Evolutionary conservation across 331 rosid genomes (phyloP).

Genomic region (Acacia pycnantha): DNA sequence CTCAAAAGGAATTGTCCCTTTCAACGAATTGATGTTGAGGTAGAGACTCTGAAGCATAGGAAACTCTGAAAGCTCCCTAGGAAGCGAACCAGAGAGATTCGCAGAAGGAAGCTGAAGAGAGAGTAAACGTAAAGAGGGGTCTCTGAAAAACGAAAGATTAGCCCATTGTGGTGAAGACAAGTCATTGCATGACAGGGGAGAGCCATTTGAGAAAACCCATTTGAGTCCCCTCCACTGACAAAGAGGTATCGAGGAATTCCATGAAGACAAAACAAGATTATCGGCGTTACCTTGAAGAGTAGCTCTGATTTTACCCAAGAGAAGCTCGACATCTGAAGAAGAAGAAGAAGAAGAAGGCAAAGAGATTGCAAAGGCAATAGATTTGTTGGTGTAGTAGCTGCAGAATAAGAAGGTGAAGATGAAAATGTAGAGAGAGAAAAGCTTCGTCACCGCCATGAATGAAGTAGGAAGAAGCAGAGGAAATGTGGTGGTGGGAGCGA

Average conservation of each 20-base stretch:
- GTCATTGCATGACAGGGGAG: constrained; percentile 62
- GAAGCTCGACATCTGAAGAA: constrained; percentile 66
- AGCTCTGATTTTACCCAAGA: constrained; percentile 65
- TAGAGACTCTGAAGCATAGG: constrained; percentile 81
- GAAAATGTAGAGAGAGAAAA: constrained; percentile 44
- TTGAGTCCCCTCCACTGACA: constrained; percentile 99
- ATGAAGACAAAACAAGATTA: constrained; percentile 76
- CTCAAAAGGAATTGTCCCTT: constrained; percentile 78
- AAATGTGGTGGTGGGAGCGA: constrained; percentile 13
- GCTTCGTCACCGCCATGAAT: constrained; percentile 55
- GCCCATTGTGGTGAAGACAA: constrained; percentile 80
- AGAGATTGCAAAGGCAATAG: constrained; percentile 20
- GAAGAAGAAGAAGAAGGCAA: constrained; percentile 34
- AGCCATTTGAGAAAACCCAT: constrained; percentile 74
- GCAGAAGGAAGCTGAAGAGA: constrained; percentile 96
- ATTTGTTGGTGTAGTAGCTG: constrained; percentile 2
- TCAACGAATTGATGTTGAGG: constrained; percentile 70
- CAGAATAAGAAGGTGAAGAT: constrained; percentile 31
- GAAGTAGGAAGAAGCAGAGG: constrained; percentile 14
- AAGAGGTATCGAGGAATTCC: constrained; percentile 73
- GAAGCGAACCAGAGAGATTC: constrained; percentile 88
- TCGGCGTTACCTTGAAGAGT: constrained; percentile 74
- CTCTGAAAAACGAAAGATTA: constrained; percentile 68
- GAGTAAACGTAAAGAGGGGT: constrained; percentile 75
- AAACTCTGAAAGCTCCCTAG: constrained; percentile 84